A percentile compares a stretch with the other conserved stretches of the same genome.
Evolutionary conservation across 148 eudicot species (phyloP).

Genomic region (Agrostemma githago): DNA sequence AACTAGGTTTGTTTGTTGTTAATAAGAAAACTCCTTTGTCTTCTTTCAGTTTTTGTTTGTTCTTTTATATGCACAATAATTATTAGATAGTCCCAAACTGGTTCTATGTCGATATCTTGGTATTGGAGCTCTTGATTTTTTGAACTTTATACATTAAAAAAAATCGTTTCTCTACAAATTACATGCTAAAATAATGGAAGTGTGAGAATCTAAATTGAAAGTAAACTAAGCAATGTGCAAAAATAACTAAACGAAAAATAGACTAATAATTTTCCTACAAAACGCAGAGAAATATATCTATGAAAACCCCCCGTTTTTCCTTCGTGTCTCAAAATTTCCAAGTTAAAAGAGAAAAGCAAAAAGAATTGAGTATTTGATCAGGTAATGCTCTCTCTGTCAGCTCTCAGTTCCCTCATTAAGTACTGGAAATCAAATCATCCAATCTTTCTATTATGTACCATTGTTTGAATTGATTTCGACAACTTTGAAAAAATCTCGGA

Average conservation of each 20-base stretch:
- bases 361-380: background rate
- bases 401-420: constrained; percentile 11
- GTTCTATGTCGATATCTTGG: background rate
- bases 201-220: constrained; percentile 3
- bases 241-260: background rate
- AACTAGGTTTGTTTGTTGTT: background rate
- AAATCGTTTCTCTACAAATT: background rate
- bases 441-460: background rate
- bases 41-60: background rate
- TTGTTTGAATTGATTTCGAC: constrained; percentile 10
- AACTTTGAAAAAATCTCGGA: constrained; percentile 6
- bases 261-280: constrained; percentile 23
- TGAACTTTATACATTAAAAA: background rate
- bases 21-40: background rate
- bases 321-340: constrained; percentile 1
- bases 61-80: background rate
- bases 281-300: constrained; percentile 1
- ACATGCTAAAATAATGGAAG: background rate
- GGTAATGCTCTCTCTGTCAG: constrained; percentile 18
- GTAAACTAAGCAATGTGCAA: constrained; percentile 1
- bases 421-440: background rate
- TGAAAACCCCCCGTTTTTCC: background rate
- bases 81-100: constrained; percentile 4
- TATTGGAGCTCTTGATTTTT: constrained; percentile 25
- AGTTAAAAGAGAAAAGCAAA: constrained; percentile 10